phyloP scores from a whole-genome alignment of 2,329 filamentous ascomycete species.

The Trichoderma sp. region DNA sequence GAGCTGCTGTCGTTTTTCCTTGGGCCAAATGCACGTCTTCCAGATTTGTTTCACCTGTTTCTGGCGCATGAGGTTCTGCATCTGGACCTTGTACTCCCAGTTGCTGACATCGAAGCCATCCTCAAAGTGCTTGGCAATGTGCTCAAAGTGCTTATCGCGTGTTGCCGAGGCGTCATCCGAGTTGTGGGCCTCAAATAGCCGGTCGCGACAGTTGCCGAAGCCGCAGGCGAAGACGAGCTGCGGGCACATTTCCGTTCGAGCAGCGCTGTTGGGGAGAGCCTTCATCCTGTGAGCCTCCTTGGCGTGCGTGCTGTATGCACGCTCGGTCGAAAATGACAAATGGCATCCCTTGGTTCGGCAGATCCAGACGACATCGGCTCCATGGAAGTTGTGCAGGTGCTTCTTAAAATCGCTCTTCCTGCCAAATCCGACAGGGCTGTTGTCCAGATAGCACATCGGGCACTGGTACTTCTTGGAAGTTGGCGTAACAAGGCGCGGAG shows the following conservation, averaged over 20 bases:
- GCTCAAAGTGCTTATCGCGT: conserved; percentile 47
- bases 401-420: conserved; percentile 50
- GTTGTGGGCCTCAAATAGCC: conserved; percentile 41
- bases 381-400: conserved; percentile 49
- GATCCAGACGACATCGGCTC: conserved; percentile 43
- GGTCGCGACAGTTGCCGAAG: conserved; percentile 43
- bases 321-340: conserved; percentile 45
- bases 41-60: conserved; percentile 43
- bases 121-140: conserved; percentile 48
- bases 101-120: conserved; percentile 42
- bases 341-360: conserved; percentile 43
- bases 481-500: conserved; percentile 37
- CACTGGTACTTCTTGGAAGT: conserved; percentile 45
- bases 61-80: conserved; percentile 46
- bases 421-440: conserved; percentile 45
- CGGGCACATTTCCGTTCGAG: conserved; percentile 42
- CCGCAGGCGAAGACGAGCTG: conserved; percentile 47
- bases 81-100: conserved; percentile 44
- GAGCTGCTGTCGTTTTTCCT: conserved; percentile 42
- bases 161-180: conserved; percentile 37
- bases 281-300: conserved; percentile 44
- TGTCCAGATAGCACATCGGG: conserved; percentile 46
- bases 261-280: conserved; percentile 41
- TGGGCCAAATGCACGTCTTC: conserved; percentile 48
- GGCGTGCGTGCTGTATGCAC: conserved; percentile 45